Base-by-base conservation (phyloP, 495 filamentous ascomycete species). In the Lindgomyces ingoldianus region DNA sequence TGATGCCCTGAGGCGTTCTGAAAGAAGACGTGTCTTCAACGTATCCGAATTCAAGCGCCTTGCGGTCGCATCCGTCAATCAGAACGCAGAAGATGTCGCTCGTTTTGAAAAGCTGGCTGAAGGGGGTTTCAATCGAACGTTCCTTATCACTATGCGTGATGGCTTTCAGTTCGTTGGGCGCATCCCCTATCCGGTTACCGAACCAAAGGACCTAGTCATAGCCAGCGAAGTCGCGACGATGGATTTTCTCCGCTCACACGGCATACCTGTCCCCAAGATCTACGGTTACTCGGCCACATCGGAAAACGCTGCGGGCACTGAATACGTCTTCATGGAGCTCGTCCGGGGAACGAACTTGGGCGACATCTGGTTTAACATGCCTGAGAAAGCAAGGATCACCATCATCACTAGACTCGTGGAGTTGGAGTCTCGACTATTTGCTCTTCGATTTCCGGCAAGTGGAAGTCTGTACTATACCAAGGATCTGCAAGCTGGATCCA, bases 181-280 rank as follows among this genome's bases (percentile, higher is more conserved):
- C 1, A 21, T 64, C 4, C 60, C 60, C 4, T 64, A 57, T 42
- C 60, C 42, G 1, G 16, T 36, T 24, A 57, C 60, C 24, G 72
- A 72, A 25, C 75, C 74, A 48, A 62, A 72, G 57, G 68, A 72
- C 65, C 73, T 75, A 53, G 72, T 73, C 33, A 77, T 73, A 3
- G 77, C 76, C 3, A 80, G 77, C 65, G 78, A 81, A 65, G 77
- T 79, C 16, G 79, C 79, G 19, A 81, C 78, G 4, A 74, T 80
- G 63, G 57, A 72, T 26, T 74, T 76, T 75, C 71, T 77, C 45
- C 19, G 22, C 65, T 45, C 75, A 19, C 71, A 76, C 33, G 62
- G 71, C 64, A 50, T 77, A 1, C 78, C 76, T 9, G 70, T 68
- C 24, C 65, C 68, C 19, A 14, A 53, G 41, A 46, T 70, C 8